These are phyloP conservation scores for Solanum pimpinellifolium DNA, from an alignment of 257 asterid genomes.

Conservation along the genomic window DNA sequence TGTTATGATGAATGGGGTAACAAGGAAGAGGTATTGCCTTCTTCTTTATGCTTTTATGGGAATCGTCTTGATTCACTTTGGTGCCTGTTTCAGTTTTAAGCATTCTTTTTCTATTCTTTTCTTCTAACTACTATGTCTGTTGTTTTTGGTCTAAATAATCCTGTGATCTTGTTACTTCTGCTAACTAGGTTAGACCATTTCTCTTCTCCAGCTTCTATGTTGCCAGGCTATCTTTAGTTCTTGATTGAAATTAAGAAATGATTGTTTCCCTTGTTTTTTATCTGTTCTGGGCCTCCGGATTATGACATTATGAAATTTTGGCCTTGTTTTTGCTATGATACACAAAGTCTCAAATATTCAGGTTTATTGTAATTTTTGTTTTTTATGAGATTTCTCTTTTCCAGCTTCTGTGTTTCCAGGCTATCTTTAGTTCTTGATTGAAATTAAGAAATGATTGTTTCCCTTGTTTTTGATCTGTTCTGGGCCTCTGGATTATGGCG, in stretches of 20 bases:
- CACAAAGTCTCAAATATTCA: background rate
- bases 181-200: background rate
- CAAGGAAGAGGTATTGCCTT: conserved; percentile 70
- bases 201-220: background rate
- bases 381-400: background rate
- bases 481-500: background rate
- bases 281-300: background rate
- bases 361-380: too few species aligned
- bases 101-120: background rate
- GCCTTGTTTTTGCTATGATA: background rate
- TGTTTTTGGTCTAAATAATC: background rate
- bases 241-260: background rate
- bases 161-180: background rate
- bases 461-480: background rate
- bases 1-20: conserved; percentile 87
- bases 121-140: background rate
- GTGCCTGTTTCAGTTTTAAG: background rate
- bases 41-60: background rate
- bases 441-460: background rate
- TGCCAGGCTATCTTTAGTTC: background rate
- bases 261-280: background rate
- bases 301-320: too few species aligned
- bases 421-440: background rate
- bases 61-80: background rate
- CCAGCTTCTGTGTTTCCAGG: background rate